A percentile compares a stretch with the other conserved stretches of the same genome.
Conservation (phyloP, 2,329 filamentous ascomycete species). For the Neoarthrinium moseri region DNA sequence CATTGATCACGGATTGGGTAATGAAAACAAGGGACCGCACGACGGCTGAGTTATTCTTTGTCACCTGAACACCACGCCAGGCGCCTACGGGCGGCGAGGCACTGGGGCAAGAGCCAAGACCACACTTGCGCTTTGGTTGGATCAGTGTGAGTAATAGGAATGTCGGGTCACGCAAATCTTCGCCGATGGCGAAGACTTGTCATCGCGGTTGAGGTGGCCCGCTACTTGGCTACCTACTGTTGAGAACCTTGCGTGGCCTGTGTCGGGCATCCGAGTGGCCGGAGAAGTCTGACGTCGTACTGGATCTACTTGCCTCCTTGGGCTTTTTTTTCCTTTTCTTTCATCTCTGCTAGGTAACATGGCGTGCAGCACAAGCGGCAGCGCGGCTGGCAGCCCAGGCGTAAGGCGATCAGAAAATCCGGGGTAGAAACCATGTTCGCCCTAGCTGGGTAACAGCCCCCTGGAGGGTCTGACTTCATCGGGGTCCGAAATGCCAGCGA, state of each 20-base stretch:
- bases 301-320: neutral
- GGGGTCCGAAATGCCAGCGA: no score
- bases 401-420: constrained; percentile 6
- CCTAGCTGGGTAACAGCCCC: no score
- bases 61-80: constrained; percentile 33
- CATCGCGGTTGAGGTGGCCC: neutral
- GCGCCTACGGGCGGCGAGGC: constrained; percentile 18
- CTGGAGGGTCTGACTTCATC: no score
- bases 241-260: no score
- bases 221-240: neutral
- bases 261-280: no score
- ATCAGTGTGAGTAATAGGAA: constrained; percentile 13
- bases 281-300: neutral
- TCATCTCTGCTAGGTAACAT: neutral
- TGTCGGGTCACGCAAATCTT: neutral
- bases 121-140: constrained; percentile 8
- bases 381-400: neutral
- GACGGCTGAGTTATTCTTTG: constrained; percentile 28
- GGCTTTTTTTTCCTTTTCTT: neutral
- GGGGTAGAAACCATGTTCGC: constrained; percentile 7
- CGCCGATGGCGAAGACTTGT: constrained; percentile 6
- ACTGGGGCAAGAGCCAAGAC: constrained; percentile 14
- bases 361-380: constrained; percentile 3
- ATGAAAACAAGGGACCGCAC: constrained; percentile 40
- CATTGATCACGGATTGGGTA: constrained; percentile 42